Evolutionary conservation across 2,329 filamentous ascomycete species (phyloP).

Genomic region (Paecilomyces niveus): DNA sequence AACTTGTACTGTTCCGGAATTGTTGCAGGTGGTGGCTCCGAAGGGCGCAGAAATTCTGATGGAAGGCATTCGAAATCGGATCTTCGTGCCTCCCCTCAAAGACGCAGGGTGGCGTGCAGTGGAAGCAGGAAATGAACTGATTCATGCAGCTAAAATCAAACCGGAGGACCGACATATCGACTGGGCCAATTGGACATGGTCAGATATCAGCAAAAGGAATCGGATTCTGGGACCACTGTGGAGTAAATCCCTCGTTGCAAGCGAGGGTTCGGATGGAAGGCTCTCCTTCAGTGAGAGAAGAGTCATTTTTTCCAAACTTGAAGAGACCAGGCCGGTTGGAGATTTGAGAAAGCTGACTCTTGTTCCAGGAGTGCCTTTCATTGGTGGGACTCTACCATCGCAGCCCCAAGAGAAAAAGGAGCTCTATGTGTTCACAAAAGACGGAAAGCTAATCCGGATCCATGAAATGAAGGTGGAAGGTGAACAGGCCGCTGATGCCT

Average conservation of each 20-base stretch:
- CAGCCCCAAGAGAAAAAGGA: slow-evolving; percentile 18
- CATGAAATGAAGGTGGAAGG: slow-evolving; percentile 36
- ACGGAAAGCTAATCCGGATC: slow-evolving; percentile 29
- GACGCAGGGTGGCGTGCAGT: slow-evolving; percentile 20
- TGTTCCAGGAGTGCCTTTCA: slow-evolving; percentile 31
- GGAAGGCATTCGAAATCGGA: slow-evolving; percentile 51
- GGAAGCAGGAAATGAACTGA: slow-evolving; percentile 18
- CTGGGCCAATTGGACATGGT: slow-evolving; percentile 49
- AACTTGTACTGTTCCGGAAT: slow-evolving; percentile 39
- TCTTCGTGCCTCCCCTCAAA: slow-evolving; percentile 59
- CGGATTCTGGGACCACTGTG: slow-evolving; percentile 61
- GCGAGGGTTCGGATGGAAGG: slow-evolving; percentile 9
- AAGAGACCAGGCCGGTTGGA: slow-evolving; percentile 21
- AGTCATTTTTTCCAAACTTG: slow-evolving; percentile 30
- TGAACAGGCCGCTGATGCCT: slow-evolving; percentile 25
- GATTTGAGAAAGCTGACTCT: slow-evolving; percentile 19
- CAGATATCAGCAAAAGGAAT: slow-evolving; percentile 49
- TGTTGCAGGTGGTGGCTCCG: slow-evolving; percentile 52
- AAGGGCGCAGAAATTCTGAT: slow-evolving; percentile 67
- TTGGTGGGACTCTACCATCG: slow-evolving; percentile 18
- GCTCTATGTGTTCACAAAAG: slow-evolving; percentile 31
- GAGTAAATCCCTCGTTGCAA: slow-evolving; percentile 38
- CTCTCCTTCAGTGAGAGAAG: slow-evolving; percentile 22
- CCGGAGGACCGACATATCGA: slow-evolving; percentile 57
- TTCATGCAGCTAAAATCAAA: slow-evolving; percentile 66